Percentiles rank a stretch among this genome's conserved stretches.
Conservation (phyloP, 257 asterid species). For the Nicotiana otophora region DNA sequence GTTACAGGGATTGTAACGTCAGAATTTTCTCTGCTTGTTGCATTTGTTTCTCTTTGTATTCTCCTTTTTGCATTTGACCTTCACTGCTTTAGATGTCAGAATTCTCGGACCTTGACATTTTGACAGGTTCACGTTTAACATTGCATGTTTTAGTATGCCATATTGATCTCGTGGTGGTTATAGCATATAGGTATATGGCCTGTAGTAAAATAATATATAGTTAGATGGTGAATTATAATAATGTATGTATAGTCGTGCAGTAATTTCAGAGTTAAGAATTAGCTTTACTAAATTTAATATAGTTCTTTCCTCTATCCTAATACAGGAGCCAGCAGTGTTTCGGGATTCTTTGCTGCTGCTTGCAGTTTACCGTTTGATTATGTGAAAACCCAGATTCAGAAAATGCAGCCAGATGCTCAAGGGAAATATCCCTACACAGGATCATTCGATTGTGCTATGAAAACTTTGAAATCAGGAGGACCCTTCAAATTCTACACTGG, state of each 20-base stretch:
- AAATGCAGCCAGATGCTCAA: constrained; percentile 81
- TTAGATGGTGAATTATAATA: no score
- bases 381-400: constrained; percentile 88
- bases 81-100: no score
- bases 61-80: neutral
- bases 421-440: constrained; percentile 84
- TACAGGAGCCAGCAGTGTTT: constrained; percentile 78
- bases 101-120: neutral
- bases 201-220: no score
- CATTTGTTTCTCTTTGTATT: neutral
- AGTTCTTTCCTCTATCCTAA: neutral
- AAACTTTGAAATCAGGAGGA: constrained; percentile 73
- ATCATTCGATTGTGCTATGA: constrained; percentile 62
- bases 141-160: neutral
- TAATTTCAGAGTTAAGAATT: no score
- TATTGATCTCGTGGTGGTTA: no score
- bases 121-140: neutral
- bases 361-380: constrained; percentile 91
- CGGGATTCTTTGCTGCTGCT: constrained; percentile 89
- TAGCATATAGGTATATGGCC: no score
- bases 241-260: no score
- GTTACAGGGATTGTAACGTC: no score
- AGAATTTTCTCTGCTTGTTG: no score
- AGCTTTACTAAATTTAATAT: no score
- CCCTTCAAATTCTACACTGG: constrained; percentile 83